Evolutionary conservation across 805 yeast genomes (phyloP), one percentile per base, ranked within the genome.

Genomic region (Ogataea pignaliae): DNA sequence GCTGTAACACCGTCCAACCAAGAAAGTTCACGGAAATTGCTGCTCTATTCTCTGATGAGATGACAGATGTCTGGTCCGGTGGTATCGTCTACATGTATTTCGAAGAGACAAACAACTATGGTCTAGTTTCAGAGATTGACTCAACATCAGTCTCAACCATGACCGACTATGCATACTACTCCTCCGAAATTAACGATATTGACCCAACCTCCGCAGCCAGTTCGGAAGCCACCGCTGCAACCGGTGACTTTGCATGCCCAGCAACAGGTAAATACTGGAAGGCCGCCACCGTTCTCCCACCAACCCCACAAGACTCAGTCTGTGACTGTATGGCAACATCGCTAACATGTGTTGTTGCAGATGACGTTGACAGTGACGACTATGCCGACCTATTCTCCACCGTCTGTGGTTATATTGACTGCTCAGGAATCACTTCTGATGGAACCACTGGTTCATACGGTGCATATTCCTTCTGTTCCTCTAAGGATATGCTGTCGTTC

Each of bases 61-160:
- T 85, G 95, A 84, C 89, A 51, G 84, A 75, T 63, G 83, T 83
- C 48, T 85, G 91, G 93, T 85, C 91, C 40, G 91, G 95, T 70
- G 95, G 91, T 77, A 85, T 85, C 60, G 91, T 85, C 43, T 85
- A 84, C 72, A 80, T 85, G 90, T 85, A 85, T 70, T 85, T 79
- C 68, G 75, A 85, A 70, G 91, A 85, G 71, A 70, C 68, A 44
- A 85, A 85, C 69, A 65, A 84, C 56, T 85, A 83, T 60, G 91
- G 95, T 70, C 74, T 85, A 60, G 90, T 85, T 42, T 52, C 77
- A 42, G 65, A 80, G 49, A 68, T 65, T 42, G 69, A 68, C 50
- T 63, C 61, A 52, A 69, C 68, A 29, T 47, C 64, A n/a, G 84
- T 81, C 47, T 63, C 70, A 41, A 83, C 91, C 44, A 67, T 82